Conservation (phyloP, 768 basidiomycete genomes). For the Pisolithus tinctorius region DNA sequence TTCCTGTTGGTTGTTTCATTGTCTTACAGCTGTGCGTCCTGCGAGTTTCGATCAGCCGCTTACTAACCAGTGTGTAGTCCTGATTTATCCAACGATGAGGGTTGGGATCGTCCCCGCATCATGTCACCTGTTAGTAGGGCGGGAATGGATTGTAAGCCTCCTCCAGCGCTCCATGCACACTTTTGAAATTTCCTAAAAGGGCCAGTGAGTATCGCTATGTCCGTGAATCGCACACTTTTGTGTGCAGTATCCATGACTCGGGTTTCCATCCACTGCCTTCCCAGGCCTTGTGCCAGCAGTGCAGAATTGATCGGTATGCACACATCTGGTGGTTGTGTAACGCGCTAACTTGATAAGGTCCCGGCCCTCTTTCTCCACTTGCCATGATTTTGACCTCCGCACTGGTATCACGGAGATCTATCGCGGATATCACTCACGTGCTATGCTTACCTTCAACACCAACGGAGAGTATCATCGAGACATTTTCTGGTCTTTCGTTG, state of each 20-base stretch:
- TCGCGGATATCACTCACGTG: constrained; percentile 54
- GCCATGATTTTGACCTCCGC: constrained; percentile 29
- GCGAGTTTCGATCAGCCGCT: neutral
- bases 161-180: neutral
- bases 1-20: constrained; percentile 40
- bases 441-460: constrained; percentile 40
- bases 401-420: constrained; percentile 44
- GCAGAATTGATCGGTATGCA: constrained; percentile 14
- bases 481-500: constrained; percentile 40
- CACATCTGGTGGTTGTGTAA: neutral
- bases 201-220: constrained; percentile 46
- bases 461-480: constrained; percentile 36
- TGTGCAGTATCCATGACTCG: constrained; percentile 45
- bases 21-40: constrained; percentile 47
- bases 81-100: constrained; percentile 42
- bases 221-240: constrained; percentile 53
- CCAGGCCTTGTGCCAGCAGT: constrained; percentile 22
- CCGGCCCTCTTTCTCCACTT: constrained; percentile 22
- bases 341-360: constrained; percentile 17
- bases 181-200: constrained; percentile 33
- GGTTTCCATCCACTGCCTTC: constrained; percentile 39
- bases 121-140: constrained; percentile 34
- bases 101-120: constrained; percentile 45
- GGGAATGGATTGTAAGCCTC: constrained; percentile 45
- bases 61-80: constrained; percentile 32